Evolutionary conservation across 805 yeast species (phyloP).

Genomic region (Candida tammaniensis): DNA sequence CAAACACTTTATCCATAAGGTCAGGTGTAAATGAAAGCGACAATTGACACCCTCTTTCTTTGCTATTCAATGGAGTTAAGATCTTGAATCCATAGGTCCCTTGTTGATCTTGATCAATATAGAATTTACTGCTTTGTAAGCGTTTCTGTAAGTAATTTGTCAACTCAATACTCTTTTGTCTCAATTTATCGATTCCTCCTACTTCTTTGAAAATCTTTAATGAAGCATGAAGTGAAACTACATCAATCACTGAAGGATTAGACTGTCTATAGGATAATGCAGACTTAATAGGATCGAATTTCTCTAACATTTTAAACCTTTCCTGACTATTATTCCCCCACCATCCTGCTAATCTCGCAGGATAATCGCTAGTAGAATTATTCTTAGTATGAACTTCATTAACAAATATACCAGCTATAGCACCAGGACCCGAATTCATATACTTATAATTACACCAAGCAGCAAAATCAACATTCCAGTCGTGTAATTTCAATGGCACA

Average conservation of each 20-base stretch:
- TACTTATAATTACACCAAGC: constrained; percentile 94
- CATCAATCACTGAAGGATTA: constrained; percentile 85
- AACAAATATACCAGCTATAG: constrained; percentile 81
- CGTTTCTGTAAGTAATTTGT: constrained; percentile 55
- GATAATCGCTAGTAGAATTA: constrained; percentile 27
- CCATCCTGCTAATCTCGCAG: constrained; percentile 91
- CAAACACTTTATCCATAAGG: constrained; percentile 61
- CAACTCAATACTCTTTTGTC: constrained; percentile 54
- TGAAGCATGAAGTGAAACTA: constrained; percentile 68
- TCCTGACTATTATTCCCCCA: constrained; percentile 81
- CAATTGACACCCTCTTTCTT: constrained; percentile 76
- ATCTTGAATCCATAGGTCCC: constrained; percentile 55
- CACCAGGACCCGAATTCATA: constrained; percentile 91
- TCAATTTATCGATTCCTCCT: constrained; percentile 63
- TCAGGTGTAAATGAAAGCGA: constrained; percentile 60
- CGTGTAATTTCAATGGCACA: constrained; percentile 71
- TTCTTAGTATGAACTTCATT: constrained; percentile 49
- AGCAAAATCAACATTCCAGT: constrained; percentile 92
- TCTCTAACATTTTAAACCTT: constrained; percentile 76
- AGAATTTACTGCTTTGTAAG: constrained; percentile 47
- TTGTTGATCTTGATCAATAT: constrained; percentile 22
- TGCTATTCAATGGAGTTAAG: constrained; percentile 61
- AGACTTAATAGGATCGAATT: constrained; percentile 76
- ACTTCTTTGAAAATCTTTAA: constrained; percentile 54
- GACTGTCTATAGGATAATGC: constrained; percentile 89